Base-by-base conservation (phyloP, 176 grass and related monocot genomes). In the Phoenix roebelenii region DNA sequence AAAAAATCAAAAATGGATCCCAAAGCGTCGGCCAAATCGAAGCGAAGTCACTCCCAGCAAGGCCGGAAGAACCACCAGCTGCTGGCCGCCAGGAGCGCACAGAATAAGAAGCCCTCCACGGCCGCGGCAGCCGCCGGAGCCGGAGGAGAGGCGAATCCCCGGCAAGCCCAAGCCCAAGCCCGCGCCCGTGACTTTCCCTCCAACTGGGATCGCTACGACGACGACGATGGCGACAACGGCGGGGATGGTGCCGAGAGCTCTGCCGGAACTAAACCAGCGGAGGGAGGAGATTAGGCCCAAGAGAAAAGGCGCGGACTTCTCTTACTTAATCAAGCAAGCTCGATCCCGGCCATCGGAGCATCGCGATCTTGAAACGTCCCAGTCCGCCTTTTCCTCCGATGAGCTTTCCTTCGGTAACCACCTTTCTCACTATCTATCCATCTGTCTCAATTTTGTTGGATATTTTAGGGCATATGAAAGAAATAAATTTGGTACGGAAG, bases 1-100 rank as follows among this genome's bases (percentile, higher is more conserved):
- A 16, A 70, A 76, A 58, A 68, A 35, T 7, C 20, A 20, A 55
- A 35, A 10, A 91, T 98, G 87, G 93, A 97, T 69, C 93, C 93
- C 54, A 97, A 97, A 67, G 80, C 87, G 54, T 80, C 81, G 44
- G 87, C 87, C 53, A 97, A 82, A 78, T 88, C 87, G 73, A 97
- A 92, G 84, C 77, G 87, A 59, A 73, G 60, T n/a, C 81, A 97
- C 58, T 88, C 92, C 52, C 80, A 87, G 54, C 87, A 88, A 18
- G 92, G 78, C 64, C 92, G 92, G 16, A 74, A 71, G 24, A 52
- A 63, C 59, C 84, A 91, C 78, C 84, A 77, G 7, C 74, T 83
- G 15, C 83, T 6, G 6, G 32, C 91, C 1, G 74, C 86, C 10
- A 62, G 77, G 0, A 61, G 77, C 10, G 83, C 86, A 18, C 82